These are phyloP conservation scores for Phytophthora pini DNA, from an alignment of 352 stramenopile genomes.

Conservation along the genomic window DNA sequence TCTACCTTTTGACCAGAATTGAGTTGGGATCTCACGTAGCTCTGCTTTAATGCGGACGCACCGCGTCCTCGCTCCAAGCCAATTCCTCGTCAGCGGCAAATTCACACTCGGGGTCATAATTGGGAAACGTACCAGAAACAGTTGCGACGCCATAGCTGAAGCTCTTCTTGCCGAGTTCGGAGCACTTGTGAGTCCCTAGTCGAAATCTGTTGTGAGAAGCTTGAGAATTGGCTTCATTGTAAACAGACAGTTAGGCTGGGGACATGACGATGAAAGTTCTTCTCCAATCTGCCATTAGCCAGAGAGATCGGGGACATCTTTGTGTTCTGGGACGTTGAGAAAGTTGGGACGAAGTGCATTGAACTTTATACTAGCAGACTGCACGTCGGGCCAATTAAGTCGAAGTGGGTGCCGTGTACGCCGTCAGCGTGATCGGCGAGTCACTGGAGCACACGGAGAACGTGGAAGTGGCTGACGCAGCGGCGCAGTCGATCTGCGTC, in stretches of 20 bases:
- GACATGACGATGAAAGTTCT: slow-evolving; percentile 12
- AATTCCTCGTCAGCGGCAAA: slow-evolving; percentile 3
- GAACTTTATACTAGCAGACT: slow-evolving; percentile 23
- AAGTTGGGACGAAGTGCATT: slow-evolving; percentile 9
- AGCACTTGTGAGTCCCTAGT: neutral
- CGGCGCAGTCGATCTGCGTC: slow-evolving; percentile 58
- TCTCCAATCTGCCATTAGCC: neutral
- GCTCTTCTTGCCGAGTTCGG: neutral
- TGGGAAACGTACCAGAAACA: slow-evolving; percentile 27
- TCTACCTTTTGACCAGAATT: slow-evolving; percentile 26
- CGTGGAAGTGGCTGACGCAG: slow-evolving; percentile 24
- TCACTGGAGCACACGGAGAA: slow-evolving; percentile 51
- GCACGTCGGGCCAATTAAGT: slow-evolving; percentile 6
- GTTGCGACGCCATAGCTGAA: slow-evolving; percentile 25
- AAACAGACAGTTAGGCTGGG: slow-evolving; percentile 22
- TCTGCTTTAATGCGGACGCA: slow-evolving; percentile 7
- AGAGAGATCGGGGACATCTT: too few relatives aligned
- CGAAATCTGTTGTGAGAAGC: slow-evolving; percentile 25
- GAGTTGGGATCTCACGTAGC: slow-evolving; percentile 1
- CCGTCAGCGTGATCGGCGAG: slow-evolving; percentile 51
- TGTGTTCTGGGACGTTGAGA: neutral
- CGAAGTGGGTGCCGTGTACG: slow-evolving; percentile 45
- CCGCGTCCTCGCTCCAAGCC: slow-evolving; percentile 17
- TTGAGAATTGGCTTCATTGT: neutral
- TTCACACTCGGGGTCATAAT: neutral